A percentile compares a stretch with the other conserved stretches of the same genome.
Conservation (phyloP, 2,329 filamentous ascomycete species). For the Fusarium globosum region DNA sequence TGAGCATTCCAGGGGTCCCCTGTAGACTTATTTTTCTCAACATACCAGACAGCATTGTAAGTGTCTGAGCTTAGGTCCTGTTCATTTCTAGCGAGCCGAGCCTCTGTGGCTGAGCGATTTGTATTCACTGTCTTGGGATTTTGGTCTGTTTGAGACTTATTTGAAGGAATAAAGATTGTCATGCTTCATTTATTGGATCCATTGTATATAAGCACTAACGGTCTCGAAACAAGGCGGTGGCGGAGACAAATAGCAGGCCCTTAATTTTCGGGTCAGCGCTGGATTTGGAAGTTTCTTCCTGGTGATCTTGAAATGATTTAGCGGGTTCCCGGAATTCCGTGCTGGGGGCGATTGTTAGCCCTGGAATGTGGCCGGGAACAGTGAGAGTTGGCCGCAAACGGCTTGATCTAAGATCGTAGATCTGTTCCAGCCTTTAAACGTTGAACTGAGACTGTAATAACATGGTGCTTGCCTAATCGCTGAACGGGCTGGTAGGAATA, state of each 20-base stretch:
- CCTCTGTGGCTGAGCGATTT: neutral
- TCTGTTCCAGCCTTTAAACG: neutral
- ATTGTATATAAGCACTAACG: conserved; percentile 9
- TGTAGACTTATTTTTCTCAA: neutral
- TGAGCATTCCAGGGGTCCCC: conserved; percentile 22
- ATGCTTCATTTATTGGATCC: neutral
- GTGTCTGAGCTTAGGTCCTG: neutral
- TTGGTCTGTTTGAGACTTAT: neutral
- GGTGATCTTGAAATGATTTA: neutral
- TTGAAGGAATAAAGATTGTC: neutral
- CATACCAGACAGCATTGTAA: conserved; percentile 11
- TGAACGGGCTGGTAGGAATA: fast-evolving
- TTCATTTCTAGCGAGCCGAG: neutral
- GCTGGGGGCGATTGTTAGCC: neutral
- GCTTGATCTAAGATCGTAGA: neutral
- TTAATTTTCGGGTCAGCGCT: neutral
- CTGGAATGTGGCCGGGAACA: neutral
- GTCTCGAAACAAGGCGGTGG: conserved; percentile 10
- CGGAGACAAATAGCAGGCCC: conserved; percentile 6
- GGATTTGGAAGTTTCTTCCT: neutral
- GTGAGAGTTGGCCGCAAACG: neutral
- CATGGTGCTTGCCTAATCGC: no score
- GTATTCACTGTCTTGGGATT: neutral
- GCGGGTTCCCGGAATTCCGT: neutral
- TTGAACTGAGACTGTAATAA: fast-evolving